Evolutionary conservation across 164 flowering plant species (phyloP), one percentile per base, ranked within the genome.

Genomic region (Liquidambar formosana): DNA sequence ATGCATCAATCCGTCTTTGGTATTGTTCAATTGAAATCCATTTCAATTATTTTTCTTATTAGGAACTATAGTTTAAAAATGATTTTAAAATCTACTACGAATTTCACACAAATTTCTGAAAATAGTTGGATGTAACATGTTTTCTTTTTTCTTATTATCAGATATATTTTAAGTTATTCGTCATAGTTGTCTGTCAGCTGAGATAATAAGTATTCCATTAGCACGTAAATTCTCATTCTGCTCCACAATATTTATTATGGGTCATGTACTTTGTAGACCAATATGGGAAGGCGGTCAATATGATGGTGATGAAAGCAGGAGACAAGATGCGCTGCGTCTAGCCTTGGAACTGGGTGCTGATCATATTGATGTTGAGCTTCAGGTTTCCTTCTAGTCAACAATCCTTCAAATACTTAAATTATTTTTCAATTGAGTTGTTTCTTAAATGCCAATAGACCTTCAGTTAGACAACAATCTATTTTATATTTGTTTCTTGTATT

Each of bases 311-410:
- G 88, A 84, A 23, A 66, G 61, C n/a, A 71, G 22, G 47, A 67
- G 85, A 43, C 58, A 76, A 44, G 85, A 88, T 28, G 76, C 72
- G 11, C 84, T 88, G 57, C 71, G 64, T 15, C 56, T 83, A 16
- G 90, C 90, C 60, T 73, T 79, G 78, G 84, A 84, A 66, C 54
- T 84, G 56, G 88, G 88, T 46, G 88, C 85, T 61, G 87, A 88
- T 73, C 86, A 80, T 73, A 59, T 88, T 66, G 92, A 88, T 47
- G 62, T 88, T 54, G 92, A 88, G 70, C 78, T 80, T 64, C 70
- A 88, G 90, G 92, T 86, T 63, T 13, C 23, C 26, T 54, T 72
- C 57, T 51, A 1, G 21, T 45, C 47, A 44, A 23, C 23, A 26
- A 11, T 23, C 44, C 10, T 49, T 71, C 45, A 16, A 66, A 22